Percentiles rank a stretch among this genome's conserved stretches.
Conservation (phyloP, 1,284 basidiomycete genomes). For the Irpex rosettiformis region DNA sequence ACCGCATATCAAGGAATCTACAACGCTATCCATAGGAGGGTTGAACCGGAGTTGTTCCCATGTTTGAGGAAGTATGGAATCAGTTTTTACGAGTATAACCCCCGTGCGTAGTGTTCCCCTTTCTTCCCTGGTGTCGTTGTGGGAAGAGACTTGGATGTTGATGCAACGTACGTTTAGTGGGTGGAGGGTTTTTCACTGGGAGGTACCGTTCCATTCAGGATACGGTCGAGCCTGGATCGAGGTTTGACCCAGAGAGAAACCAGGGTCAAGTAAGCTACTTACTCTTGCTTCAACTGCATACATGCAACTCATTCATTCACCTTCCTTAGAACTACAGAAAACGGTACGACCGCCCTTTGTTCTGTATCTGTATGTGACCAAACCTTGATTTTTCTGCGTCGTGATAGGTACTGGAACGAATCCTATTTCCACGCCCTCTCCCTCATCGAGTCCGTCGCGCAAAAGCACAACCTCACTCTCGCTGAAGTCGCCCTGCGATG, state of each 20-base stretch:
- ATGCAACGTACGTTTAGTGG: slow-evolving; percentile 23
- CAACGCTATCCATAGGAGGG: slow-evolving; percentile 2
- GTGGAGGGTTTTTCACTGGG: slow-evolving; percentile 38
- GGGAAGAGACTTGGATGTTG: not conserved
- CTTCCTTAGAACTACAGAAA: slow-evolving; percentile 5
- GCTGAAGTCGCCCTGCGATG: slow-evolving; percentile 22
- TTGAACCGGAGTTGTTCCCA: slow-evolving; percentile 4
- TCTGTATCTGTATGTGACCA: not conserved
- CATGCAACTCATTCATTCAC: not conserved
- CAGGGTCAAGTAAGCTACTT: slow-evolving; percentile 26
- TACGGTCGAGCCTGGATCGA: slow-evolving; percentile 32
- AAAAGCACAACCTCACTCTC: slow-evolving; percentile 12
- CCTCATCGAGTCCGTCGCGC: slow-evolving; percentile 8
- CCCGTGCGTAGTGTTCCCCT: slow-evolving; percentile 26
- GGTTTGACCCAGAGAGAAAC: slow-evolving; percentile 33
- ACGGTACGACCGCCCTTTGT: not conserved
- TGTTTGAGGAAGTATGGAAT: slow-evolving; percentile 3
- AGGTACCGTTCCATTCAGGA: slow-evolving; percentile 28
- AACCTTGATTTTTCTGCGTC: too few relatives aligned
- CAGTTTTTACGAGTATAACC: slow-evolving; percentile 47
- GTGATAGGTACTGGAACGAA: slow-evolving; percentile 18
- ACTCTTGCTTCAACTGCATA: not conserved
- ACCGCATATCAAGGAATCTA: slow-evolving; percentile 3
- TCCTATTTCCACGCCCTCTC: slow-evolving; percentile 15
- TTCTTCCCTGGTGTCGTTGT: not conserved